Base-by-base conservation (phyloP, 345 rosid genomes). In the Draba incana region DNA sequence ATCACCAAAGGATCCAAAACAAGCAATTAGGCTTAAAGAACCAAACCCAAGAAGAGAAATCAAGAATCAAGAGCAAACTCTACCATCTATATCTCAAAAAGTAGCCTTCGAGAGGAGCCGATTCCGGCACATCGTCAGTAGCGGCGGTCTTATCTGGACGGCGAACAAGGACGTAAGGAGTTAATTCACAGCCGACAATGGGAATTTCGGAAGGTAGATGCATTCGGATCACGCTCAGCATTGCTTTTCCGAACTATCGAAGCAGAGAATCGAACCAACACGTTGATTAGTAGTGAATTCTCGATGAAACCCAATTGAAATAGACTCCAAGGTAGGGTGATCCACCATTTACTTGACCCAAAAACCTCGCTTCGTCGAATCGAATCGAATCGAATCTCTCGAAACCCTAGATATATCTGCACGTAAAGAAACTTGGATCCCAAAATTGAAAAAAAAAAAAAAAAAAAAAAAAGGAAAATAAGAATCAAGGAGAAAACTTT, bases 121-220 rank as follows among this genome's bases (percentile, higher is more conserved):
- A 82, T 81, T 92, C 99, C 2, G 94, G 82, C 7, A 92, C 88
- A 80, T 95, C 99, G 2, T 89, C 94, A 74, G 92, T 82, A 51
- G 81, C 54, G 65, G 73, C 60, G 51, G 75, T 39, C 84, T 83
- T 88, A 50, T 92, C 92, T 0, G 90, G 90, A 14, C 90, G 93
- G 66, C 92, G 87, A 49, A 92, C 64, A 25, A 89, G 88, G 4
- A 95, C 96, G 78, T 92, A 89, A 38, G 99, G 99, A 72, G 99
- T 86, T 57, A 92, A 82, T 81, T 95, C 98, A 66, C 98, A 89
- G 78, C 99, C 99, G 38, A 92, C 98, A 70, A 92, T 92, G 45
- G 99, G 99, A 37, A 92, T 92, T 75, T 95, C 99, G 70, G 99
- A 92, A 64, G 98, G 97, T 44, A 95, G 88, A 81, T 92, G 96